Evolutionary conservation across 257 asterid species (phyloP).

Genomic region (Catharanthus roseus): DNA sequence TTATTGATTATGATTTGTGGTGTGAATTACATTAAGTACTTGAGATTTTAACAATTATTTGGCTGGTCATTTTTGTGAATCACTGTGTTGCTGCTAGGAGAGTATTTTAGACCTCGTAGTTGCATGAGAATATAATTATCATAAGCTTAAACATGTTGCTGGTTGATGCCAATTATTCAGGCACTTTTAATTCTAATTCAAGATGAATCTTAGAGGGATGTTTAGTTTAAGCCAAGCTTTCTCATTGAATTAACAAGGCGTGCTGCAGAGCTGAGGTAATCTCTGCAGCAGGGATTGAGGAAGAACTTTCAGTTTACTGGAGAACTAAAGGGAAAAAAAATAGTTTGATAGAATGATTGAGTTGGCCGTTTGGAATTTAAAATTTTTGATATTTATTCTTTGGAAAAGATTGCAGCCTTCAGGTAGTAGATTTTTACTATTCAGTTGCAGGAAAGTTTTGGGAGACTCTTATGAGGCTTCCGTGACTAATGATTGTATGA

Average conservation of each 20-base stretch:
- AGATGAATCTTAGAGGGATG: not conserved
- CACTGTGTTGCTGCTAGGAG: not conserved
- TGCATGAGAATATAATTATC: not conserved
- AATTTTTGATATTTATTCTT: not conserved
- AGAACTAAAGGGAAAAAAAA: not conserved
- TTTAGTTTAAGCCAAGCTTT: not conserved
- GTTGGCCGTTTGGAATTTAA: not conserved
- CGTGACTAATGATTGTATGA: not conserved
- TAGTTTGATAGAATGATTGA: not conserved
- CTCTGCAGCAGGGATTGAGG: not conserved
- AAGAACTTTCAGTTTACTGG: not conserved
- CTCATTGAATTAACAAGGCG: not conserved
- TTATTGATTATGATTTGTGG: not conserved
- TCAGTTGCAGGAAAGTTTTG: not conserved
- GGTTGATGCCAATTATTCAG: not conserved
- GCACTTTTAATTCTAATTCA: not conserved
- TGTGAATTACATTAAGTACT: not conserved
- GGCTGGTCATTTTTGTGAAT: not conserved
- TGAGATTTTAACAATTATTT: not conserved
- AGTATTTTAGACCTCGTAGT: no score
- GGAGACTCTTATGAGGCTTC: not conserved
- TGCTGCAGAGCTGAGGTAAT: not conserved
- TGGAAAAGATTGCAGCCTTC: not conserved
- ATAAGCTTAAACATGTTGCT: not conserved
- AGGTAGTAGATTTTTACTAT: not conserved